These are phyloP conservation scores for Lecanoromycetidae sp. DNA, from an alignment of 2,329 filamentous ascomycete species.

Conservation along the genomic window DNA sequence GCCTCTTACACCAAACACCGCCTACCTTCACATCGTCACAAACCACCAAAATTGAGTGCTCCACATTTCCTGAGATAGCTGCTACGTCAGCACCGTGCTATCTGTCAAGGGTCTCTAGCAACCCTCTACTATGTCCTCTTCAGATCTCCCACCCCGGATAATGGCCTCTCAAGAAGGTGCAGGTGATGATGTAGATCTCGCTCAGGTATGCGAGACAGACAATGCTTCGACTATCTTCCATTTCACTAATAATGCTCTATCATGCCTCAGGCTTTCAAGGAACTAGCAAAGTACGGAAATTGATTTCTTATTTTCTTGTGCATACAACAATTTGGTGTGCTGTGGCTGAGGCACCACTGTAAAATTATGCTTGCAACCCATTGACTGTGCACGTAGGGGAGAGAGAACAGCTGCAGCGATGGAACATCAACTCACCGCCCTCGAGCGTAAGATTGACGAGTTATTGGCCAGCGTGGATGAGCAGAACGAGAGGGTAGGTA, in stretches of 20 bases:
- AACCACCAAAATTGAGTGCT: too few species aligned
- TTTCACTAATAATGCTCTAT: not conserved
- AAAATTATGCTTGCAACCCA: not conserved
- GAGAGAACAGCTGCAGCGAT: conserved; percentile 18
- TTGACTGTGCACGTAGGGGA: conserved; percentile 11
- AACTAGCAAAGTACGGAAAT: conserved; percentile 10
- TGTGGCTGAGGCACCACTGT: not conserved
- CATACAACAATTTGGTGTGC: not conserved
- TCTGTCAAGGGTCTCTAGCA: too few species aligned
- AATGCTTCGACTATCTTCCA: not conserved
- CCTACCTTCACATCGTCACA: too few species aligned
- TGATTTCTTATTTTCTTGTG: not conserved
- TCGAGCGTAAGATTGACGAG: conserved; percentile 19
- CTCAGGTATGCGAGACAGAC: conserved; percentile 1
- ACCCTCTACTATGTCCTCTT: too few species aligned
- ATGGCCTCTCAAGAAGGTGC: not conserved
- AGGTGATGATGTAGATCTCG: not conserved
- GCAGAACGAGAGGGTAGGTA: not conserved
- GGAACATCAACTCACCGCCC: conserved; percentile 17
- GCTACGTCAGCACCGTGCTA: too few species aligned
- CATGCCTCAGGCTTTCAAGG: conserved; percentile 8
- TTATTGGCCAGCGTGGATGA: conserved; percentile 16
- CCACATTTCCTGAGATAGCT: too few species aligned
- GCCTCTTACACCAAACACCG: too few species aligned
- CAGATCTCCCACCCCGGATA: too few species aligned